Base-by-base conservation (phyloP, 176 grass and related monocot species). In the Avena sativa region DNA sequence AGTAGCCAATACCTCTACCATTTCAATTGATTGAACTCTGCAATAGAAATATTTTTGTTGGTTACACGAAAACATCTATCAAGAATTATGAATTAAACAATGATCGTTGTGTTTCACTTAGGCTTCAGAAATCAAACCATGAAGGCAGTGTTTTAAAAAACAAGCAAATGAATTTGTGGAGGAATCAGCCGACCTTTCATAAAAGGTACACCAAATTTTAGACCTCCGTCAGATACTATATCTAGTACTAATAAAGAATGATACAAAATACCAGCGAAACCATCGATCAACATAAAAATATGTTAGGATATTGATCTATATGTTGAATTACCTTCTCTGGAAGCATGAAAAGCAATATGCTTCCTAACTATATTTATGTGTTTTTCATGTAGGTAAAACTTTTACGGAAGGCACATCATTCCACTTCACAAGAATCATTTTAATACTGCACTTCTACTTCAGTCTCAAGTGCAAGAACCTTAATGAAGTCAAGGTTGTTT, bases 11-110 rank as follows among this genome's bases (percentile, higher is more conserved):
- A 85, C 90, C 19, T 98, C 93, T 52, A 14, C 88, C 47, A 98
- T 85, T 91, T 98, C 93, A 60, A 98, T 94, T 38, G 97, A 96
- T 50, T 86, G 89, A 21, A 94, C 87, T 66, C 94, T 96, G 85
- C 76, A 90, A 49, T 15, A 89, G 9, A 47, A 84, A 78, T 69
- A 9, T 2, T 53, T 20, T 4, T 62, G 59, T 81, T 72, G 1
- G 20, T 87, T 50, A 75, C 76, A 34, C 64, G 30, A 72, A 62
- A 16, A 28, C 23, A 77, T 53, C 17, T 4, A 55, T 1, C 2
- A 21, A 30, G 53, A 88, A 36, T 17, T 20, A 8, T 20, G 75
- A 50, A 68, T 10, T 48, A 62, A 61, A 90, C n/a, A 47, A 30
- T 57, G 30, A 1, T 28, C 0, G 16, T 20, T 49, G 16, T 9